Percentiles rank a stretch among this genome's conserved stretches.
Conservation (phyloP, 2,329 filamentous ascomycete genomes). For the Aspergillus novofumigatus region DNA sequence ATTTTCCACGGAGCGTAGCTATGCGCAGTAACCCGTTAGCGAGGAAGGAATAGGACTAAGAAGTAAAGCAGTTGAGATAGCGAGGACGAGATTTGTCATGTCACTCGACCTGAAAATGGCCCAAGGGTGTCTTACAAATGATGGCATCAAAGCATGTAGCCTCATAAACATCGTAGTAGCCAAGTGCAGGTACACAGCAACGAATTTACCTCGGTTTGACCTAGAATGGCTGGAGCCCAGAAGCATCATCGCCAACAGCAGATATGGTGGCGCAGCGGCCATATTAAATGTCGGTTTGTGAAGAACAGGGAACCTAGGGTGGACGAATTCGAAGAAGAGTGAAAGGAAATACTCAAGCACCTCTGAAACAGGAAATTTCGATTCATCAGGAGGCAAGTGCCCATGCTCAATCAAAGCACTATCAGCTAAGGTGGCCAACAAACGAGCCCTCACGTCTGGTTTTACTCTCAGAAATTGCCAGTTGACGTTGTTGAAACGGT, state of each 20-base stretch:
- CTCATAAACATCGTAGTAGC: slow-evolving; percentile 6
- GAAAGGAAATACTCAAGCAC: slow-evolving; percentile 6
- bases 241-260: slow-evolving; percentile 10
- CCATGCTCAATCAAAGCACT: no score
- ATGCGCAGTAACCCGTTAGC: neutral
- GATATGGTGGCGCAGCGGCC: slow-evolving; percentile 1
- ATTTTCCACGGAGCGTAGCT: slow-evolving; percentile 3
- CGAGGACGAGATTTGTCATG: no score
- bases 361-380: slow-evolving; percentile 1
- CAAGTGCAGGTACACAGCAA: slow-evolving; percentile 2
- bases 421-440: no score
- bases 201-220: slow-evolving; percentile 4
- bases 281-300: slow-evolving; percentile 6
- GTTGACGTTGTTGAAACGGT: no score
- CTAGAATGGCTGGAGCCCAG: slow-evolving; percentile 7
- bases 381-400: neutral
- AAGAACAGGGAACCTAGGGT: slow-evolving; percentile 6
- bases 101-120: no score
- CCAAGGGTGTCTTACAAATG: slow-evolving; percentile 1
- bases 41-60: no score
- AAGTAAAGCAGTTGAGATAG: no score
- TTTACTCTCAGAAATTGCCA: no score
- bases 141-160: slow-evolving; percentile 1
- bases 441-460: no score
- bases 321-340: slow-evolving; percentile 8